phyloP scores from a whole-genome alignment of 208 protist genomes.

The Trichomonas tenax region DNA sequence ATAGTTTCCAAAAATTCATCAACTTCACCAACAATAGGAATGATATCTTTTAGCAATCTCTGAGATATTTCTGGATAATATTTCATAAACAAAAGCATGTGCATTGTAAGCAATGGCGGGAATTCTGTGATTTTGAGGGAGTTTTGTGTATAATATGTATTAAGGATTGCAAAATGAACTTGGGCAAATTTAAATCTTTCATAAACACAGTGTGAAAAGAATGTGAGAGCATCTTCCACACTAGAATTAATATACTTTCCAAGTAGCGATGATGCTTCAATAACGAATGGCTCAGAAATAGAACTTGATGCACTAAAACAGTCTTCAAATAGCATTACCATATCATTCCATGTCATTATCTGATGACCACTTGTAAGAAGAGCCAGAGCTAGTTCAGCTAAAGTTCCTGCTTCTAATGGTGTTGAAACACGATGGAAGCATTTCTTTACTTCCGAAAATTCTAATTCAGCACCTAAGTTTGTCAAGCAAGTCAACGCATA shows the following conservation, averaged over 20 bases:
- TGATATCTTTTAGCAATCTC: neutral
- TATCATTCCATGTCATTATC: neutral
- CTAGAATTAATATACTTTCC: neutral
- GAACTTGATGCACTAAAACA: neutral
- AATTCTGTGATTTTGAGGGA: neutral
- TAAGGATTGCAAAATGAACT: neutral
- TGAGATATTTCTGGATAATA: neutral
- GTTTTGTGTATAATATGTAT: neutral
- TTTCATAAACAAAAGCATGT: neutral
- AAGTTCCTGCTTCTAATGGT: neutral
- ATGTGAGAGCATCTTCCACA: neutral
- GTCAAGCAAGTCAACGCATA: neutral
- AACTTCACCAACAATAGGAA: neutral
- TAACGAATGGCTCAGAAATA: neutral
- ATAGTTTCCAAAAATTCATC: neutral
- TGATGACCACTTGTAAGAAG: neutral
- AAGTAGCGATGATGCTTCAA: neutral
- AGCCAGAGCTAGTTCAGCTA: neutral
- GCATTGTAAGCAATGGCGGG: neutral
- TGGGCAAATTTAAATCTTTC: neutral
- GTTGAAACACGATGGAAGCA: neutral
- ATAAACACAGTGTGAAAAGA: neutral
- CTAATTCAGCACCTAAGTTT: neutral
- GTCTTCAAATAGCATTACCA: neutral
- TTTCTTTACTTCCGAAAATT: neutral